These are phyloP conservation scores for Oxyria digyna DNA, from an alignment of 148 eudicot genomes.

Conservation along the genomic window DNA sequence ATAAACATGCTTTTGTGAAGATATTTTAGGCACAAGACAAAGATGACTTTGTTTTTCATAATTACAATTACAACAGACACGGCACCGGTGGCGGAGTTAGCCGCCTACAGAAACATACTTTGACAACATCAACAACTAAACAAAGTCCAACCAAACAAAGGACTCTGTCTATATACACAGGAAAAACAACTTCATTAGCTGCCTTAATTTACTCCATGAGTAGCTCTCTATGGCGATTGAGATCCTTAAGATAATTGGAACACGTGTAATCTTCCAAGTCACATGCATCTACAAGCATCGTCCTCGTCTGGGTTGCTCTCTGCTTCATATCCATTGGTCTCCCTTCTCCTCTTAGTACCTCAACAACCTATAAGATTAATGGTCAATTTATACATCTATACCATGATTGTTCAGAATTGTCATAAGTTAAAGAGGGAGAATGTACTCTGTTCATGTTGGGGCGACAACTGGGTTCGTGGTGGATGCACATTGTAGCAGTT, in stretches of 20 bases:
- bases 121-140: background rate
- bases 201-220: conserved; percentile 45
- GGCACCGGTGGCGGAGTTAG: background rate
- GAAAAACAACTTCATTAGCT: background rate
- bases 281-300: conserved; percentile 53
- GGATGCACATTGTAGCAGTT: conserved; percentile 69
- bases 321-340: conserved; percentile 30
- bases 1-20: background rate
- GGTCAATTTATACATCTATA: background rate
- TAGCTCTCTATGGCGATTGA: conserved; percentile 74
- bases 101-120: background rate
- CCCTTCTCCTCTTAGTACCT: conserved; percentile 50
- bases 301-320: conserved; percentile 33
- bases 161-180: conserved; percentile 1
- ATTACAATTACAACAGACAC: conserved; percentile 6
- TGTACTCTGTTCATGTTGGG: conserved; percentile 66
- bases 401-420: background rate
- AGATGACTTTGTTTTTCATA: background rate
- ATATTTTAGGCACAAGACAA: background rate
- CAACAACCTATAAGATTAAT: conserved; percentile 31
- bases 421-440: background rate
- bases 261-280: conserved; percentile 65
- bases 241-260: conserved; percentile 62
- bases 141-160: background rate
- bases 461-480: conserved; percentile 55